Evolutionary conservation across 805 yeast species (phyloP).

Genomic region (Candida sithepensis): DNA sequence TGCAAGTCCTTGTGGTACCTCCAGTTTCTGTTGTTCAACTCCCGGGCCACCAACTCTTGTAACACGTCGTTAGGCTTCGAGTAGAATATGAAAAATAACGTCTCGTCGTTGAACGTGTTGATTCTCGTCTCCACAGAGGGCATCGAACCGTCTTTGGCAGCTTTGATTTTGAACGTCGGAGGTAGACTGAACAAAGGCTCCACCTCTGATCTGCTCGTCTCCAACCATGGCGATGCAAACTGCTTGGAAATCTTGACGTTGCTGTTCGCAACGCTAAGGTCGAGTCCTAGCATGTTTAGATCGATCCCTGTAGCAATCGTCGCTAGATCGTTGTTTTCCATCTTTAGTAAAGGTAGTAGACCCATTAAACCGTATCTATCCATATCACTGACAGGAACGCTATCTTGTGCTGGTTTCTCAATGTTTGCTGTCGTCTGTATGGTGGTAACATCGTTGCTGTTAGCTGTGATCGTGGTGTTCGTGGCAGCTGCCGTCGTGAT

Average conservation of each 20-base stretch:
- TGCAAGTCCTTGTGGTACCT: conserved; percentile 93
- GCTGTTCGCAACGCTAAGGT: conserved; percentile 42
- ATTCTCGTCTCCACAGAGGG: conserved; percentile 37
- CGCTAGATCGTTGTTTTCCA: conserved; percentile 60
- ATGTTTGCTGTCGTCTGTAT: neutral
- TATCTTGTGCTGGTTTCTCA: neutral
- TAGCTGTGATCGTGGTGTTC: neutral
- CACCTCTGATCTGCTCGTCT: conserved; percentile 83
- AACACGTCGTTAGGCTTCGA: conserved; percentile 88
- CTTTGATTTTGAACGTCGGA: conserved; percentile 37
- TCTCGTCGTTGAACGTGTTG: conserved; percentile 77
- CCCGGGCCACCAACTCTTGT: conserved; percentile 92
- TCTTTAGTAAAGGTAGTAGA: conserved; percentile 51
- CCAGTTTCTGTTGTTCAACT: conserved; percentile 91
- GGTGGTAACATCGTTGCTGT: neutral
- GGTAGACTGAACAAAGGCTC: conserved; percentile 80
- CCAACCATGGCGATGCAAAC: conserved; percentile 93
- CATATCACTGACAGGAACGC: conserved; percentile 34
- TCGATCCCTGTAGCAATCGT: conserved; percentile 76
- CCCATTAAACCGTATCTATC: conserved; percentile 70
- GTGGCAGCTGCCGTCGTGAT: neutral
- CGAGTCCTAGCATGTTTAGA: conserved; percentile 61
- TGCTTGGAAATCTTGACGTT: conserved; percentile 49
- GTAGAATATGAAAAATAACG: conserved; percentile 88
- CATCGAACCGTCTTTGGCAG: conserved; percentile 13